phyloP scores from a whole-genome alignment of 208 protist species.

The Acanthamoeba sp. region DNA sequence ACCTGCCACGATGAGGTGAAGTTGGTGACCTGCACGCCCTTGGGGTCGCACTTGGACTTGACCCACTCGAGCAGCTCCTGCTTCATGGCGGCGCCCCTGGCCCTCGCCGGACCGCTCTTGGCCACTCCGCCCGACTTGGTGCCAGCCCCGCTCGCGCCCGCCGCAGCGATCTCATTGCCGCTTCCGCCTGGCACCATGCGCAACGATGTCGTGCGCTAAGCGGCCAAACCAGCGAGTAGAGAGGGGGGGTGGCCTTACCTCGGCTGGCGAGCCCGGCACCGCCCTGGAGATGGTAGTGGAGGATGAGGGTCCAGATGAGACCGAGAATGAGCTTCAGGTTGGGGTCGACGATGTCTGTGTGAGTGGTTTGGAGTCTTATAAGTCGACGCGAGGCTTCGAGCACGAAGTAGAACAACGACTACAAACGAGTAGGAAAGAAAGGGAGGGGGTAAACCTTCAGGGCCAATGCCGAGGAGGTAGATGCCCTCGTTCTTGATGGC shows the following conservation, averaged over 20 bases:
- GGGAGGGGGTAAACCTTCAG: neutral
- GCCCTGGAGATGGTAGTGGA: slow-evolving; percentile 74
- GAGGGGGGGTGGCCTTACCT: neutral
- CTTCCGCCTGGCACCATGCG: neutral
- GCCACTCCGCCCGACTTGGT: slow-evolving; percentile 11
- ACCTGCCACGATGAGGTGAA: slow-evolving; percentile 63
- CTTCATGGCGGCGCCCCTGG: slow-evolving; percentile 28
- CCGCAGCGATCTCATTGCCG: neutral
- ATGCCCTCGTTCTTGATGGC: slow-evolving; percentile 71
- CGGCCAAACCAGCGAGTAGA: too few relatives aligned
- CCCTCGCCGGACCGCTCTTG: slow-evolving; percentile 8
- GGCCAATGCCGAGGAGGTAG: slow-evolving; percentile 60
- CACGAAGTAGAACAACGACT: neutral
- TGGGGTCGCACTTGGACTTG: slow-evolving; percentile 35
- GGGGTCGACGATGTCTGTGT: slow-evolving; percentile 72
- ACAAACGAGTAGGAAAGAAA: neutral
- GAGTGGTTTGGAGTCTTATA: too few relatives aligned
- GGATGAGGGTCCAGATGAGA: slow-evolving; percentile 69
- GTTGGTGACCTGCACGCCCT: slow-evolving; percentile 64
- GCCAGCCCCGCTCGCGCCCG: slow-evolving; percentile 13
- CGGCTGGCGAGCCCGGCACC: slow-evolving; percentile 29
- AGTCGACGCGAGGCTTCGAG: neutral
- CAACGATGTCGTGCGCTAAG: too few relatives aligned
- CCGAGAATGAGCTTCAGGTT: slow-evolving; percentile 75
- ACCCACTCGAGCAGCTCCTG: slow-evolving; percentile 67